Base-by-base conservation (phyloP, 306 rosid genomes). In the Alnus glutinosa region DNA sequence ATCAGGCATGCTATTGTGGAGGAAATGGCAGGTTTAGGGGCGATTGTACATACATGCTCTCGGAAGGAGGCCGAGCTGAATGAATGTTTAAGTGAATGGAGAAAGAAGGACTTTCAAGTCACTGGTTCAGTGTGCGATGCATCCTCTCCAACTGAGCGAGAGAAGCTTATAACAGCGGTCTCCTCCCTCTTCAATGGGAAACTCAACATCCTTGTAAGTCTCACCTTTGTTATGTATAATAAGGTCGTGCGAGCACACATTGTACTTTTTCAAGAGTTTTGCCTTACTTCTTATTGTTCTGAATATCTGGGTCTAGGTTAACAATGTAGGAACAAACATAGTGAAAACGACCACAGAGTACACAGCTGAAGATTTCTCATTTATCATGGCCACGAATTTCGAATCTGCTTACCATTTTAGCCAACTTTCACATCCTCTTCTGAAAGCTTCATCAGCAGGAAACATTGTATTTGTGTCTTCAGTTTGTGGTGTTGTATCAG, bases 371-470 rank as follows among this genome's bases (percentile, higher is more conserved):
- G 88, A 84, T 48, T 7, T 81, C 16, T n/a, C 71, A 1, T 36
- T 51, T 36, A 4, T 71, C 5, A 30, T 83, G 80, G 59, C 48
- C 0, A 84, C 86, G 1, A 87, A 87, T 48, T 81, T 81, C 62
- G 86, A 52, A 73, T 62, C 84, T 4, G 7, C 76, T n/a, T 81
- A 57, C 44, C 81, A 87, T 34, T 51, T 87, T 10, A 54, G 82
- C 37, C 90, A 84, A 79, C 82, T 84, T 28, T 85, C 88, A 67
- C 39, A 87, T 32, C 87, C 90, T n/a, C 86, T 84, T 72, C 66
- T 82, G 0, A 84, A 82, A 58, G 73, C 82, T 0, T 79, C 90
- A 18, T 80, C 77, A 37, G 44, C 51, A 0, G 90, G 90, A 0
- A 75, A 39, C 81, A 57, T 87, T n/a, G 79, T 87, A 1, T 82